Base-by-base conservation (phyloP, 371 early-diverging fungal species). In the Mucor mucedo region DNA sequence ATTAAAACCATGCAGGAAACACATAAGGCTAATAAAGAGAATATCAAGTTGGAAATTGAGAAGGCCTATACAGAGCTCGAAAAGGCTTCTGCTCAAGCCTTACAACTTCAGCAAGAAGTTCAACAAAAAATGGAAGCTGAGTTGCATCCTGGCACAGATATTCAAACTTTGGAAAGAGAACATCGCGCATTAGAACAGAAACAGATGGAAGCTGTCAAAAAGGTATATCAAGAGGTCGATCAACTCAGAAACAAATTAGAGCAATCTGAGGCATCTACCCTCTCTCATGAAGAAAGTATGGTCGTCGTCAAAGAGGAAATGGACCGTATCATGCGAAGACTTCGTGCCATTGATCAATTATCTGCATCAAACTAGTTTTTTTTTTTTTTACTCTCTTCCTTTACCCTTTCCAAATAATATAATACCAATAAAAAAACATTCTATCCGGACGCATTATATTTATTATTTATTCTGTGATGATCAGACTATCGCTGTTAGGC, bases 241-340 rank as follows among this genome's bases (percentile, higher is more conserved):
- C 62, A 70, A 21, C 60, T 73, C 8, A n/a, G 55, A n/a, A 67
- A 60, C 16, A 67, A 44, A 41, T 5, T 73, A 4, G 68, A 73
- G 33, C 68, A 67, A 29, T 73, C 74, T 0, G 70, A 67, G 27
- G 58, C 70, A 14, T 67, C 65, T 10, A 76, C 78, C 21, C 58
- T 70, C 11, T 68, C 75, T 2, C 75, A 77, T 52, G 78, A 80
- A 53, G 75, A 73, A 42, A 73, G 68, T 42, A 78, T 80, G 81
- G 44, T 66, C 2, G 65, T 60, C 3, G 77, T 76, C 7, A 73
- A 76, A 33, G 62, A 68, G 50, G 81, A 80, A 63, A 80, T 80
- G 78, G 78, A 78, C 65, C 63, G 70, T 27, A 80, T 80, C 32
- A 73, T 76, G 72, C 72, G 78, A 58, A 66, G 77, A 35, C 66